Base-by-base conservation (phyloP, 805 yeast species). In the Candida methanosorbosa region DNA sequence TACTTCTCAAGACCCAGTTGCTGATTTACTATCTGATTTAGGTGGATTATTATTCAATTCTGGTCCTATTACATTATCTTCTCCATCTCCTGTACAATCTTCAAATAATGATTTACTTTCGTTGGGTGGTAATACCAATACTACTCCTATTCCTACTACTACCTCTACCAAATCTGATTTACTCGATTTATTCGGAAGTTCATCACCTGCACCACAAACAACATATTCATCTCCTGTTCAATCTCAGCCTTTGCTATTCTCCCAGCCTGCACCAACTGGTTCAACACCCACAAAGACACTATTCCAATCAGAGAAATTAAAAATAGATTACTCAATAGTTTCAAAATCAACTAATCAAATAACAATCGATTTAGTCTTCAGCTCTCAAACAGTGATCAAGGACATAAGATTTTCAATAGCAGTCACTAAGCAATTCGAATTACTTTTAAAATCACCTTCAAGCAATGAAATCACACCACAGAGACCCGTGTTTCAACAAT, bases 21-120 rank as follows among this genome's bases (percentile, higher is more conserved):
- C 75, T 35, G 95, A 87, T 53, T 66, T 88, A 42, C 64, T 87
- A 39, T 78, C 83, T 33, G 92, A 80, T 43, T 62, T 83, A 45
- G 70, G 78, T 21, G 70, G 78, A 32, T 65, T 83, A 39, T 70
- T 84, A 2, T 71, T 81, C 40, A 59, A 31, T 65, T 39, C 38
- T 17, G 44, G 44, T 9, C 14, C 66, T 19, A 43, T 52, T 36
- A 19, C 17, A 9, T 6, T 5, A 8, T 6, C 17, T 4, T 4
- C 13, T 7, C 9, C 29, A 14, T 13, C 16, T 15, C 16, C 11
- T 15, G 29, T 16, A 9, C 16, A 9, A 18, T 14, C 30, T 28
- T 18, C 30, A 17, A 28, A 28, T n/a, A 16, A 14, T 26, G 29
- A 26, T 13, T 26, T 12, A 16, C 13, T 26, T 8, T 14, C 9